Conservation (phyloP, 1,284 basidiomycete species). For the Cryptococcus jaspeensis region DNA sequence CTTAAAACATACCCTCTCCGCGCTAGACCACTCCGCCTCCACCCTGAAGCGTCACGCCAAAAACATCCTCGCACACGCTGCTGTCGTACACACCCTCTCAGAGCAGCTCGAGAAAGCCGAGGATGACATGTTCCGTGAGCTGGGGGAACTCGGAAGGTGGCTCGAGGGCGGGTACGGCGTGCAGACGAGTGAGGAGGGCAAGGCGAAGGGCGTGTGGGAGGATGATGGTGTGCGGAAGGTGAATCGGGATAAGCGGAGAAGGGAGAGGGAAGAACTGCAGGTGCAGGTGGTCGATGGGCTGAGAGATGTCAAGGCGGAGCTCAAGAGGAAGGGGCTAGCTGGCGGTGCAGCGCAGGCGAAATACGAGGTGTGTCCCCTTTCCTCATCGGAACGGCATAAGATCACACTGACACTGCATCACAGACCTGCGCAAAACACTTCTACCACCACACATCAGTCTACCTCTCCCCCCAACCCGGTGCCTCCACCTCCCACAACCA, state of each 20-base stretch:
- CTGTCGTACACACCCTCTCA: conserved; percentile 31
- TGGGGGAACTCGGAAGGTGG: conserved; percentile 44
- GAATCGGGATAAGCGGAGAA: conserved; percentile 30
- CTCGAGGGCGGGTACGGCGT: conserved; percentile 41
- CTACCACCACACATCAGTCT: conserved; percentile 42
- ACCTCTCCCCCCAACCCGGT: conserved; percentile 29
- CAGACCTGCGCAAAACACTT: conserved; percentile 45
- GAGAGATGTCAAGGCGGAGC: conserved; percentile 39
- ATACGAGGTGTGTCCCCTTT: conserved; percentile 42
- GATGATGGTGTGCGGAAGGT: conserved; percentile 34
- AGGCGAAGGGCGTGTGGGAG: conserved; percentile 24
- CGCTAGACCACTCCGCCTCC: conserved; percentile 41
- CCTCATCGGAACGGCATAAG: neutral
- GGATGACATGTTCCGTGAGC: conserved; percentile 37
- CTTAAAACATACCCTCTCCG: conserved; percentile 44
- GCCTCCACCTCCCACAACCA: conserved; percentile 6
- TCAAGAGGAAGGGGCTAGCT: conserved; percentile 45
- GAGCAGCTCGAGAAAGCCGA: conserved; percentile 48
- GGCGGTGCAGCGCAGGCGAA: conserved; percentile 37
- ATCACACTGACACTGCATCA: neutral
- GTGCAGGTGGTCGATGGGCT: conserved; percentile 38
- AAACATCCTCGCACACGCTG: conserved; percentile 30
- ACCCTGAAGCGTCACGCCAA: conserved; percentile 45
- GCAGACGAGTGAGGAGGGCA: conserved; percentile 6
- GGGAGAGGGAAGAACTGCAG: conserved; percentile 40